Conservation (phyloP, 805 yeast species). For the Sugiyamaella lignohabitans region DNA sequence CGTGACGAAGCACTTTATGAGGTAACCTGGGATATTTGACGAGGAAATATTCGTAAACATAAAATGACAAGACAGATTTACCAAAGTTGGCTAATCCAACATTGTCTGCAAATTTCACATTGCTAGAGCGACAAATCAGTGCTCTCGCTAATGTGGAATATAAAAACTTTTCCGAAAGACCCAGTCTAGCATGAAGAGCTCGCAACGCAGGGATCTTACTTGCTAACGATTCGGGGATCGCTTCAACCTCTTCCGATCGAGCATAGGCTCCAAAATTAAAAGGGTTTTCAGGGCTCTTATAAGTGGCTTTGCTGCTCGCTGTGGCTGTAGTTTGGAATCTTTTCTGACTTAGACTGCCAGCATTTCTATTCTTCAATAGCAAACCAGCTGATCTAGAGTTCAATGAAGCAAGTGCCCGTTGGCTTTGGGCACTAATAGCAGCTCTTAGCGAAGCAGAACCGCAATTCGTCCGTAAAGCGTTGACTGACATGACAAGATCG, state of each 20-base stretch:
- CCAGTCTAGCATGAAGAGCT: conserved; percentile 72
- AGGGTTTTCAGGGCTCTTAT: conserved; percentile 20
- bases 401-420: too few species aligned
- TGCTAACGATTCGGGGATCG: conserved; percentile 47
- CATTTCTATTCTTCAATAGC: too few species aligned
- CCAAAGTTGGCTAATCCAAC: conserved; percentile 80
- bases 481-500: too few species aligned
- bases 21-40: conserved; percentile 87
- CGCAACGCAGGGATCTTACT: conserved; percentile 60
- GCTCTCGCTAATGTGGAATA: conserved; percentile 72
- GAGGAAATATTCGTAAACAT: conserved; percentile 66
- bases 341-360: background rate
- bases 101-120: conserved; percentile 58
- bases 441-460: too few species aligned
- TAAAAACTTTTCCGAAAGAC: conserved; percentile 51
- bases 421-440: too few species aligned
- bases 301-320: too few species aligned
- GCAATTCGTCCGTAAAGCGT: too few species aligned
- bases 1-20: conserved; percentile 62
- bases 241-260: conserved; percentile 23
- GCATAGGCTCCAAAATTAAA: conserved; percentile 32
- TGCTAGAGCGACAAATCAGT: conserved; percentile 49
- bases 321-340: conserved; percentile 8
- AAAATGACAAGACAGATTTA: conserved; percentile 63
- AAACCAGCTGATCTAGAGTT: too few species aligned